Base-by-base conservation (phyloP, 2,329 filamentous ascomycete genomes). In the Xylariaceae sp. region DNA sequence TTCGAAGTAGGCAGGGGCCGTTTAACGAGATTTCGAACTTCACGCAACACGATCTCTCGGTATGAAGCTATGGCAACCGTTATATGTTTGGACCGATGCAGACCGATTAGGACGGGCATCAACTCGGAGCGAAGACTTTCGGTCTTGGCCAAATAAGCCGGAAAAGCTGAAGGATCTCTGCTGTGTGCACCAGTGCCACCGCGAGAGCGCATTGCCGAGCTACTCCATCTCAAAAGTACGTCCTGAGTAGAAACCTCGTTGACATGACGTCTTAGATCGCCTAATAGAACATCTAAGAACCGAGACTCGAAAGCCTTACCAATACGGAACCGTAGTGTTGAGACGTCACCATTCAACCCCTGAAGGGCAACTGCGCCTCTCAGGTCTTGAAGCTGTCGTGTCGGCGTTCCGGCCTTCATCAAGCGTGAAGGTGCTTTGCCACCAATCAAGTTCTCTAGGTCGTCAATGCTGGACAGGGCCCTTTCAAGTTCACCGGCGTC, bases 1-100 rank as follows among this genome's bases (percentile, higher is more conserved):
- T 81, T 93, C 9, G 91, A 95, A 57, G 89, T 95, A 1, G 93
- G 93, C 30, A 98, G 73, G 18, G 91, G 86, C 43, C 82, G 80
- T 40, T 89, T 79, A 37, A 98, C 91, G 37, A 97, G 71, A 26
- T 79, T 82, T 54, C 91, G 86, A 61, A 97, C 84, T 63, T 98
- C 93, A 37, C 87, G 83, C 47, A 95, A 69, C 11, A 95, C 81
- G 1, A 87, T 78, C 31, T 95, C 89, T 50, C 91, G 81, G 63
- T 93, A 97, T 0, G 83, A 81, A 30, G 83, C 77, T n/a, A 89
- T 87, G 16, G 93, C 93, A 28, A 83, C 79, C 3, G 82, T 81
- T 2, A 91, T 85, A 56, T 93, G 83, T 49, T 83, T 84, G 18
- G 89, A 87, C 37, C 87, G 78, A 49, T 89, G 82, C n/a, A 98